Base-by-base conservation (phyloP, 805 yeast species). In the Wickerhamiella domercqiae region DNA sequence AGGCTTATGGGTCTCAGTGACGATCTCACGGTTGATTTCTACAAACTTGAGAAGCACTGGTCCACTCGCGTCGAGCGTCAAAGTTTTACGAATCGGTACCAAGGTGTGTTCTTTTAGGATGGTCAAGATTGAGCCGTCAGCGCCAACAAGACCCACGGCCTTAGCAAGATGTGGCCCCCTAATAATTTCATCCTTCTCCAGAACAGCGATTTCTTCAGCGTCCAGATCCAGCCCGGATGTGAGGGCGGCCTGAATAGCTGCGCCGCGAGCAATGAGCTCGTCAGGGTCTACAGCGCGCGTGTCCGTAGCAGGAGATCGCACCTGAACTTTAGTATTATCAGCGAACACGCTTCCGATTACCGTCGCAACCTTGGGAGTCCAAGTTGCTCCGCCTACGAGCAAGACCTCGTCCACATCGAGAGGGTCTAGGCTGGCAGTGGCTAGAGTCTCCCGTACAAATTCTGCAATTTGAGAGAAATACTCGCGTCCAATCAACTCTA, bases 161-260 rank as follows among this genome's bases (percentile, higher is more conserved):
- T 78, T 75, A 47, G 70, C 58, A 45, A 84, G 61, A 58, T 90
- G 97, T 56, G 82, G 87, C 44, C 94, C 86, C 67, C 79, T 79
- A 49, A 83, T 67, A 43, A 86, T 80, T 21, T 93, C 90, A 60
- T 80, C 79, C 50, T 75, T 64, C 40, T 90, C 76, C 31, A 39
- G 42, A 26, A 29, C 21, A 28, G 43, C 46, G 30, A 46, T 36
- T 62, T 83, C 93, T 45, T 80, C 93, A 37, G 71, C 83, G 53
- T 78, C 90, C n/a, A n/a, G n/a, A 52, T 82, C 93, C 41, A 73
- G 66, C 52, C 78, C 87, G 45, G 78, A 65, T 52, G 87, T 67
- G 43, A 73, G 55, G 28, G 93, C 74, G 36, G 95, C 98, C 69
- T 90, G 97, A 57, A 87, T 70, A 45, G 97, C 95, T 41, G 95